These are phyloP conservation scores for Hymenoscyphus occultus DNA, from an alignment of 2,329 filamentous ascomycete genomes.

Conservation along the genomic window DNA sequence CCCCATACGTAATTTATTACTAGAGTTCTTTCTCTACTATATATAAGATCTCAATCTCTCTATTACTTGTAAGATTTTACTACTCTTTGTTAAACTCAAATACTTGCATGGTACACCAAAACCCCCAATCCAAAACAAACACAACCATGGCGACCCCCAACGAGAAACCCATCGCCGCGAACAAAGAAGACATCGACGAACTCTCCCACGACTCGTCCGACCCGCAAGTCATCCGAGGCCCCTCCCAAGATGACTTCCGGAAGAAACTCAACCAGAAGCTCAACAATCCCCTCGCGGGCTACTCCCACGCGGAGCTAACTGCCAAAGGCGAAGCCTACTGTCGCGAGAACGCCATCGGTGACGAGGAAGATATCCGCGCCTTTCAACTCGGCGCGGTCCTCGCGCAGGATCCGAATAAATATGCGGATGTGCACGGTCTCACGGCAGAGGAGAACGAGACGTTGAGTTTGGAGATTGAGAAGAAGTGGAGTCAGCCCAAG, in stretches of 20 bases:
- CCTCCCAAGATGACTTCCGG: slow-evolving; percentile 16
- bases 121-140: too few species aligned
- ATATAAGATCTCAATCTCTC: too few species aligned
- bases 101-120: too few species aligned
- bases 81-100: too few species aligned
- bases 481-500: slow-evolving; percentile 67
- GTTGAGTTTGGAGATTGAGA: slow-evolving; percentile 57
- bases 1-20: too few species aligned
- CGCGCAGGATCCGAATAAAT: slow-evolving; percentile 45
- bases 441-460: slow-evolving; percentile 55
- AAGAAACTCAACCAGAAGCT: slow-evolving; percentile 47
- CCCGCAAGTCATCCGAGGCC: too few species aligned
- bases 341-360: slow-evolving; percentile 50
- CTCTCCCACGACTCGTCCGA: too few species aligned
- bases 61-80: too few species aligned
- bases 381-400: slow-evolving; percentile 60
- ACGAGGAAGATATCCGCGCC: slow-evolving; percentile 54
- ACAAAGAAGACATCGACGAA: too few species aligned
- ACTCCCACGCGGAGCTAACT: slow-evolving; percentile 48
- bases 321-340: slow-evolving; percentile 58
- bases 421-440: slow-evolving; percentile 50
- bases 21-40: too few species aligned
- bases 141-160: too few species aligned
- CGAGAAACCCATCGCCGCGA: too few species aligned
- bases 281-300: slow-evolving; percentile 51